Base-by-base conservation (phyloP, 768 basidiomycete species). In the Termitomyces heimii region DNA sequence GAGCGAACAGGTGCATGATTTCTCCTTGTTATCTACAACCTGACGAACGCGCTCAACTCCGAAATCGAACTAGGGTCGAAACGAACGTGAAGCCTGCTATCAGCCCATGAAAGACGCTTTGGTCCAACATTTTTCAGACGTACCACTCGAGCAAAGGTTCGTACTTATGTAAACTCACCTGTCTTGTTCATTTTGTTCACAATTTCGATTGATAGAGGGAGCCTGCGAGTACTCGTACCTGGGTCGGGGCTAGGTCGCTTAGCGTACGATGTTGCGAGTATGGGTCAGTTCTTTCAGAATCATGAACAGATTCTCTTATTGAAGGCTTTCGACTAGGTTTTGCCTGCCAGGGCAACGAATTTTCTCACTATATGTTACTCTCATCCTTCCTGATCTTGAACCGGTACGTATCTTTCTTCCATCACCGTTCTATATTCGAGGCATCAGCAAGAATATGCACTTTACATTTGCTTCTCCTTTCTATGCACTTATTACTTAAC, bases 361-460 rank as follows among this genome's bases (percentile, higher is more conserved):
- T 97, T 68, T 94, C 92, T 32, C 89, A 95, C 62, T 93, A 92
- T 70, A 96, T 95, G 94, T 80, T 98, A 13, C 82, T 98, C 5
- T 78, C 89, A 2, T 97, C 95, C 4, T 88, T 86, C 66, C 90
- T 89, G 68, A 84, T 97, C 20, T 75, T 98, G 49, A 98, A 98
- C 67, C 81, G 81, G 94, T 93, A 63, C 10, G 80, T 45, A 7
- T 44, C 10, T 35, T 48, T 52, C 18, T 50, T 14, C 28, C 34
- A 47, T 39, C 49, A 45, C 16, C 24, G 35, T 44, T 20, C 7
- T 28, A 32, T 28, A 35, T 7, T n/a, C 31, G 28, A 16, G 5
- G 24, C n/a, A 16, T 39, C 18, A 43, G 24, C 14, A 22, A 24
- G 32, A 45, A 26, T 16, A 14, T 16, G 18, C 10, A 28, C 28